phyloP scores from a whole-genome alignment of 495 filamentous ascomycete species.

The Venustampulla echinocandica region DNA sequence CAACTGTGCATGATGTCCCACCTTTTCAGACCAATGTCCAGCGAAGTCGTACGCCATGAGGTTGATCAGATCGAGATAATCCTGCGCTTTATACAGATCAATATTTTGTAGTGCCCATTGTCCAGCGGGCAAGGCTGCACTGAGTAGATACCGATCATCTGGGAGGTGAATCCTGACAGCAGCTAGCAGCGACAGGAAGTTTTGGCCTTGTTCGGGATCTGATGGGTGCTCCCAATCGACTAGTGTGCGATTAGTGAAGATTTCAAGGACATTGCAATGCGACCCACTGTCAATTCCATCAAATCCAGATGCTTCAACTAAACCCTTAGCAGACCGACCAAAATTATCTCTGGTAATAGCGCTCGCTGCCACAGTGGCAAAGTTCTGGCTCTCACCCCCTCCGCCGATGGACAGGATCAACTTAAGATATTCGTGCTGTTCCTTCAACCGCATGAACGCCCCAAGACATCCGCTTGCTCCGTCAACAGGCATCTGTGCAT shows the following conservation, averaged over 20 bases:
- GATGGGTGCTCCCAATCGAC: slow-evolving; percentile 90
- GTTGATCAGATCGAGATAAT: slow-evolving; percentile 71
- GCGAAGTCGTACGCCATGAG: slow-evolving; percentile 83
- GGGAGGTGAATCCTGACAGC: slow-evolving; percentile 64
- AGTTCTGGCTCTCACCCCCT: slow-evolving; percentile 66
- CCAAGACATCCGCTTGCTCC: slow-evolving; percentile 68
- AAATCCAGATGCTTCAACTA: slow-evolving; percentile 67
- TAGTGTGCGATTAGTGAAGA: slow-evolving; percentile 26
- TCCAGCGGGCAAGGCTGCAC: slow-evolving; percentile 74
- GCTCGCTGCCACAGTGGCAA: slow-evolving; percentile 62
- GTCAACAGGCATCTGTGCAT: slow-evolving; percentile 71
- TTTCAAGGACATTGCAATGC: not conserved
- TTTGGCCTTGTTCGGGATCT: slow-evolving; percentile 55
- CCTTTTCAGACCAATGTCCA: slow-evolving; percentile 62
- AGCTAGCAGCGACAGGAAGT: slow-evolving; percentile 66
- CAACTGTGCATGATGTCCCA: slow-evolving; percentile 75
- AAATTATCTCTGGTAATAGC: slow-evolving; percentile 57
- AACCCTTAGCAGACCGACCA: slow-evolving; percentile 56
- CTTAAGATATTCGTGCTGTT: slow-evolving; percentile 64
- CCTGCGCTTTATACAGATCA: slow-evolving; percentile 53
- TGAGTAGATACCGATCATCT: slow-evolving; percentile 62
- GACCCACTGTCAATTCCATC: slow-evolving; percentile 79
- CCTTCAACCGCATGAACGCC: slow-evolving; percentile 67
- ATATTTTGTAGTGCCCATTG: slow-evolving; percentile 70
- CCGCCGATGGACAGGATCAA: slow-evolving; percentile 86